Evolutionary conservation across 768 basidiomycete genomes (phyloP), one percentile per base, ranked within the genome.

Genomic region (Panus rudis): DNA sequence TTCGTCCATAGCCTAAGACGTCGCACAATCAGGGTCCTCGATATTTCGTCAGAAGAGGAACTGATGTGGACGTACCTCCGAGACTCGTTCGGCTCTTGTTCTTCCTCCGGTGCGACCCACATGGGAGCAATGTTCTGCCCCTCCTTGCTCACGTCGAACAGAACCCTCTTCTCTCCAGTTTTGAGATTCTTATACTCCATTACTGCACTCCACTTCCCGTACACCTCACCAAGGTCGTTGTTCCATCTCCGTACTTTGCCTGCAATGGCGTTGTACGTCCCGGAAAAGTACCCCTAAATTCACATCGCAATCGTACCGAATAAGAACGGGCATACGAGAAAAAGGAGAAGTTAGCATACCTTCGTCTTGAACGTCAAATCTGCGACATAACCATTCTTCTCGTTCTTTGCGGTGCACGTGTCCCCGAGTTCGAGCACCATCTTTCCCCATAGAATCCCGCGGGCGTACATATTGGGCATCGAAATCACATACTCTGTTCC

Each of bases 311-410:
- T 10, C 10, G 28, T 10, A 30, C 16, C 10, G 28, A 30, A 30
- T 30, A 12, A 13, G 14, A 8, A 21, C 28, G 17, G 22, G 37
- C 16, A 37, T 41, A 37, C 21, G 22, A 17, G 47, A 30, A 24
- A 22, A 3, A 19, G 22, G 26, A 32, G 14, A 31, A 47, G 25
- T n/a, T 7, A 5, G 52, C 67, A 38, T 39, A 87, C 91, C 79
- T 96, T 98, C 30, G 92, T 93, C 74, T 97, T 98, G 72, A 98
- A 99, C 52, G 97, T 92, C 26, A 98, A 67, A 58, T 94, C 92
- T 48, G 86, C 88, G 35, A 61, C 66, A 49, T 89, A 61, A 16
- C 79, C 79, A 33, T 79, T 78, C 54, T 79, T 79, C 55, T 87
- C 82, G 66, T 92, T 92, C 68, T 79, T 81, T 45, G 91, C 90